Evolutionary conservation across 192 early-diverging fungal species (phyloP).

Genomic region (Chytriomyces sp.): DNA sequence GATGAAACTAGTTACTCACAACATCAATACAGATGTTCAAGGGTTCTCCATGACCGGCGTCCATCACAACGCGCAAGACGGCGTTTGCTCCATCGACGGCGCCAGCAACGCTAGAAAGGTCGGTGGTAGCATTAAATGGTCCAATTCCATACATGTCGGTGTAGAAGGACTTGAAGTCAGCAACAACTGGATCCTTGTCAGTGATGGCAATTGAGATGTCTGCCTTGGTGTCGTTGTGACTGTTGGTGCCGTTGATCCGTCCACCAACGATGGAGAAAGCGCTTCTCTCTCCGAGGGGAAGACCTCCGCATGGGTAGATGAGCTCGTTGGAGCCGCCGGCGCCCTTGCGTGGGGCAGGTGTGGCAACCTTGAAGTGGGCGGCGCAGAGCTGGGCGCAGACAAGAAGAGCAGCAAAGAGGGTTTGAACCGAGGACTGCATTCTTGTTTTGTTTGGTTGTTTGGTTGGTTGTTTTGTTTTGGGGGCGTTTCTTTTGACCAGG

Average conservation of each 20-base stretch:
- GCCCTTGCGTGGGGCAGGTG: neutral
- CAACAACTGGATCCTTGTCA: neutral
- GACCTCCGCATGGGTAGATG: neutral
- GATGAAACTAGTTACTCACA: too few species aligned
- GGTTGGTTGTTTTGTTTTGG: neutral
- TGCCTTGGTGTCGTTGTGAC: neutral
- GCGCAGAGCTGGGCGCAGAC: neutral
- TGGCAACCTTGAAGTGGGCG: slow-evolving; percentile 14
- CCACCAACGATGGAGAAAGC: neutral
- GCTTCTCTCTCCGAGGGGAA: neutral
- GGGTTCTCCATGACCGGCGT: neutral
- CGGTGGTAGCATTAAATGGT: neutral
- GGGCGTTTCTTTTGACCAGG: neutral
- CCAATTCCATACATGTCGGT: neutral
- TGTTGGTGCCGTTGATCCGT: neutral
- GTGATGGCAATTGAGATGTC: neutral
- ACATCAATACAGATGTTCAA: too few species aligned
- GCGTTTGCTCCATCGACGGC: neutral
- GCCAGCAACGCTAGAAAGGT: neutral
- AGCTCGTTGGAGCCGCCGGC: neutral
- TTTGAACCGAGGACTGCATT: neutral
- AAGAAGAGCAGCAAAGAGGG: neutral
- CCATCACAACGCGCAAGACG: neutral
- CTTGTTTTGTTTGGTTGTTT: neutral
- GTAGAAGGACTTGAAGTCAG: neutral